Evolutionary conservation across 2,329 filamentous ascomycete genomes (phyloP).

Genomic region (Fusarium tanahbumbuense): DNA sequence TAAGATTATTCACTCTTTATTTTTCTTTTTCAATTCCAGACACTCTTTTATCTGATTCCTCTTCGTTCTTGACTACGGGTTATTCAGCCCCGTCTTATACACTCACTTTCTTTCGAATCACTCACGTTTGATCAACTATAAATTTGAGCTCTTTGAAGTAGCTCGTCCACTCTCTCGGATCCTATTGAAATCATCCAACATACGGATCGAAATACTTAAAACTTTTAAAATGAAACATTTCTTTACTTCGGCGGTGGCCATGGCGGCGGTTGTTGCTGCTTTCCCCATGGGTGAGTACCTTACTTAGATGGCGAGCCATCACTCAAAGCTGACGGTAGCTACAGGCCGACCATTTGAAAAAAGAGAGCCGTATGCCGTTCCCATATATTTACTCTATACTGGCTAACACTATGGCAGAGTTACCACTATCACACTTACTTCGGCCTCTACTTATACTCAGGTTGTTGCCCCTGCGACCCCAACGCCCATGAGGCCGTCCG

Average conservation of each 20-base stretch:
- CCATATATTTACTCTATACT: neutral
- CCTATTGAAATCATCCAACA: neutral
- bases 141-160: constrained; percentile 24
- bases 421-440: constrained; percentile 32
- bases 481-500: constrained; percentile 7
- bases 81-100: constrained; percentile 17
- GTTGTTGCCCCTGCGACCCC: constrained; percentile 22
- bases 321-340: constrained; percentile 5
- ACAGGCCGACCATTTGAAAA: constrained; percentile 28
- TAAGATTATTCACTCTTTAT: constrained; percentile 26
- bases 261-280: constrained; percentile 38
- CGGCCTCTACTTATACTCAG: constrained; percentile 36
- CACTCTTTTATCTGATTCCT: constrained; percentile 29
- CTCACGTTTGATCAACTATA: constrained; percentile 10
- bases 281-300: constrained; percentile 42
- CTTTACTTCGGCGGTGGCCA: constrained; percentile 42
- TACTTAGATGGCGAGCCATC: too few relatives aligned
- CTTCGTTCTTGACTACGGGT: constrained; percentile 31
- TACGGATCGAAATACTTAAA: neutral
- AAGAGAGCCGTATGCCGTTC: constrained; percentile 28
- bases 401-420: constrained; percentile 13
- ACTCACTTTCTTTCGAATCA: constrained; percentile 17
- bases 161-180: constrained; percentile 29
- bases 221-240: constrained; percentile 40
- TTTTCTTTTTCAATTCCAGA: constrained; percentile 18